Base-by-base conservation (phyloP, 805 yeast species). In the Myxozyma neotropica region DNA sequence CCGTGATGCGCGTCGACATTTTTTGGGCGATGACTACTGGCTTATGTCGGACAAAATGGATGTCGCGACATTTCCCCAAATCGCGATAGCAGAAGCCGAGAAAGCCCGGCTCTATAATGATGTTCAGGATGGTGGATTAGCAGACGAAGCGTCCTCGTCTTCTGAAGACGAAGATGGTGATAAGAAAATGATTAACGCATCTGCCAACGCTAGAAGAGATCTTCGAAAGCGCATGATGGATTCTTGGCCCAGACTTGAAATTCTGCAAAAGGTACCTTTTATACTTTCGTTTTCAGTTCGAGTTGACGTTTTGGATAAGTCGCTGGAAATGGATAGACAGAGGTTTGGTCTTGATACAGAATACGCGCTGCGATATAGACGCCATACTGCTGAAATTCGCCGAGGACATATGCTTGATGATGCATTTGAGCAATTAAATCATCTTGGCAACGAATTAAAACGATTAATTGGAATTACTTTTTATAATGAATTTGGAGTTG, bases 281-380 rank as follows among this genome's bases (percentile, higher is more conserved):
- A 86, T 91, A 75, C 78, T 93, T 5, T 83, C 89, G 0, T 93
- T 93, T 71, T 79, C 80, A 24, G 80, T 82, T 35, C 78, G 99
- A 49, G 97, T 89, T 0, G 80, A 79, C 51, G 77, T 89, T 0
- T 89, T 93, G 69, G 88, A 87, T 61, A 71, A 77, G 10, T 77
- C 89, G 56, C 81, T 89, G 38, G 80, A 77, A 2, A 62, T 77
- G 10, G 96, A 90, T 68, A 75, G 77, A 59, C 70, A 69, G 4
- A 52, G 40, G 49, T n/a, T 23, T 29, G 61, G 55, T 23, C 50
- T 27, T 45, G 65, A 68, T 53, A 57, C 69, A 23, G 64, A 62
- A 26, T 55, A 70, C 12, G 47, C 56, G 48, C 58, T 48, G 15
- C 56, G 58, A 43, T 61, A 46, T 48, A 36, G 62, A 39, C 42